A percentile compares a stretch with the other conserved stretches of the same genome.
phyloP scores from a whole-genome alignment of 2,329 filamentous ascomycete genomes.

The Fusarium sp. region DNA sequence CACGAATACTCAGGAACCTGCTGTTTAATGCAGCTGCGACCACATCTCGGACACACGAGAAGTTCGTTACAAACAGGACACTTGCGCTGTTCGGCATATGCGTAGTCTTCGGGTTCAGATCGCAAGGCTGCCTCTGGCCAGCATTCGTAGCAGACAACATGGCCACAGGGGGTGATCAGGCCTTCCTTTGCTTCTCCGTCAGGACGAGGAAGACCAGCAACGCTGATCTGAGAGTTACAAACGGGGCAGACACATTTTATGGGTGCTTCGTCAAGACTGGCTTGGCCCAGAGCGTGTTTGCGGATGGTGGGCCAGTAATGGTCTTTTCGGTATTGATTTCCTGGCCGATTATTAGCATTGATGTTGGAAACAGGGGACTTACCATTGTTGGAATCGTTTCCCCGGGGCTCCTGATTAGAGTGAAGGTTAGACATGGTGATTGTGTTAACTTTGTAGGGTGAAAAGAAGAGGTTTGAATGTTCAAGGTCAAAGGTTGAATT shows the following conservation, averaged over 20 bases:
- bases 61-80: neutral
- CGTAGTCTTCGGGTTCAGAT: neutral
- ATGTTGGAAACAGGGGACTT: accelerated
- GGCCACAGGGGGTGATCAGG: neutral
- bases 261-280: neutral
- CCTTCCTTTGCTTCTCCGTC: neutral
- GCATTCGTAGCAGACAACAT: neutral
- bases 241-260: neutral
- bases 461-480: no score
- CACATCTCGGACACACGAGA: neutral
- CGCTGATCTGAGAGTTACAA: neutral
- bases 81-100: neutral
- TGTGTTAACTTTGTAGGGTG: no score
- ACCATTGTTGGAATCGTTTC: neutral
- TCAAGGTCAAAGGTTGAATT: no score
- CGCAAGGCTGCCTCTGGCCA: neutral
- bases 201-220: neutral
- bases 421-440: no score
- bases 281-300: neutral
- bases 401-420: no score
- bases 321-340: neutral
- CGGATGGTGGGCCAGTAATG: neutral
- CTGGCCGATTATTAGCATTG: neutral
- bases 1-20: neutral
- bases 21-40: neutral